Evolutionary conservation across 1,139 yeast species (phyloP), one percentile per base, ranked within the genome.

Genomic region (Blastobotrys malaysiensis): DNA sequence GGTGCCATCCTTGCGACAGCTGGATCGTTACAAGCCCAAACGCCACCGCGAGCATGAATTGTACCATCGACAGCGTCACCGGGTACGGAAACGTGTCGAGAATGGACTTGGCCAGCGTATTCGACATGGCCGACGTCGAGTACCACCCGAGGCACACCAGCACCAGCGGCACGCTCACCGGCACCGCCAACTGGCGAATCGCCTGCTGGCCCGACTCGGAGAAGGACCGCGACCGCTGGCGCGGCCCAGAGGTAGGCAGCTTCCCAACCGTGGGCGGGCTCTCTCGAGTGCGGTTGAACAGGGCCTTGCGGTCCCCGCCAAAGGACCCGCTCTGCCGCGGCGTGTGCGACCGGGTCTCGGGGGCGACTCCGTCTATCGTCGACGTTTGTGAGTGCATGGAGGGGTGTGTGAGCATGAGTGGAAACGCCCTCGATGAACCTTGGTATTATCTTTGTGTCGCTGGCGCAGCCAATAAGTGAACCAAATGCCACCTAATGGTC

Each of bases 11-110:
- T 46, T 61, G 61, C 13, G 70, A 67, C 49, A 61, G 43, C 14
- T 54, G 48, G 27, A 66, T 57, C 1, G 70, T 63, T 1, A 58
- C 45, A 5, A 86, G 69, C 0, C 96, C 96, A 44, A 79, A 65
- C 39, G 79, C 74, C 19, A 83, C 84, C 61, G 88, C 89, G 61
- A 88, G 74, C 45, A 84, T 64, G 66, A 91, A 91, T 72, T 91
- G 98, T 51, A 85, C 75, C 75, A 90, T 88, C 0, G 97, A 88
- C 55, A 91, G 77, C 0, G 96, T 85, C 9, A 89, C 83, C 0
- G 98, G 97, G 67, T 84, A 86, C 49, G 80, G 80, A 68, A 84
- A 88, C 50, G 76, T 76, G 58, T 77, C 80, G 57, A 91, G 73
- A 52, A 91, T 88, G 52, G 83, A 73, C 68, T 91, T 91, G 54